Conservation (phyloP, 2,329 filamentous ascomycete genomes). For the Cordyceps javanica region DNA sequence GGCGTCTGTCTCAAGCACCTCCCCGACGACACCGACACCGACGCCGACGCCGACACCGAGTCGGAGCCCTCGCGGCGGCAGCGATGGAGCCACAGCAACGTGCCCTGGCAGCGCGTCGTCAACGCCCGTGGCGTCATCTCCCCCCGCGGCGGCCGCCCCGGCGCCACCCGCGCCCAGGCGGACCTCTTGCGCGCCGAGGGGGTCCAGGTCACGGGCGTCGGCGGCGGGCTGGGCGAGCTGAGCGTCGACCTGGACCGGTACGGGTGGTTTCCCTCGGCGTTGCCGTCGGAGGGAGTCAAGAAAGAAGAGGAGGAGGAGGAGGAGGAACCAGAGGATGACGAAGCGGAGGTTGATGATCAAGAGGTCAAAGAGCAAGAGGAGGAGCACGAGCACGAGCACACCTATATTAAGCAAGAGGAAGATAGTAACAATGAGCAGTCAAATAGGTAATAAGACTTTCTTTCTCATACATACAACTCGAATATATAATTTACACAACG, state of each 20-base stretch:
- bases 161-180: conserved; percentile 45
- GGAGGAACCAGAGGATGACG: neutral
- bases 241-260: conserved; percentile 44
- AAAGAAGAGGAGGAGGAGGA: neutral
- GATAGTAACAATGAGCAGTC: too few species aligned
- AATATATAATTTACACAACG: too few species aligned
- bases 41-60: too few species aligned
- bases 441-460: too few species aligned
- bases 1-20: conserved; percentile 87
- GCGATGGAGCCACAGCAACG: conserved; percentile 66
- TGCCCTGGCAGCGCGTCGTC: conserved; percentile 93
- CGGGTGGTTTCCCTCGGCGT: conserved; percentile 48
- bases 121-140: conserved; percentile 84
- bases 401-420: too few species aligned
- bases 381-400: too few species aligned
- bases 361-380: too few species aligned
- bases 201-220: conserved; percentile 37
- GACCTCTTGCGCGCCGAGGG: conserved; percentile 45
- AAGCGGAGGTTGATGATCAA: too few species aligned
- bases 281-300: conserved; percentile 37
- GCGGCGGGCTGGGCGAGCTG: conserved; percentile 44
- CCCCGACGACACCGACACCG: conserved; percentile 36
- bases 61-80: too few species aligned
- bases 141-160: conserved; percentile 57
- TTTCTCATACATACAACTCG: too few species aligned